Evolutionary conservation across 1,284 basidiomycete species (phyloP), one percentile per base, ranked within the genome.

Genomic region (Cutaneotrichosporon curvatum): DNA sequence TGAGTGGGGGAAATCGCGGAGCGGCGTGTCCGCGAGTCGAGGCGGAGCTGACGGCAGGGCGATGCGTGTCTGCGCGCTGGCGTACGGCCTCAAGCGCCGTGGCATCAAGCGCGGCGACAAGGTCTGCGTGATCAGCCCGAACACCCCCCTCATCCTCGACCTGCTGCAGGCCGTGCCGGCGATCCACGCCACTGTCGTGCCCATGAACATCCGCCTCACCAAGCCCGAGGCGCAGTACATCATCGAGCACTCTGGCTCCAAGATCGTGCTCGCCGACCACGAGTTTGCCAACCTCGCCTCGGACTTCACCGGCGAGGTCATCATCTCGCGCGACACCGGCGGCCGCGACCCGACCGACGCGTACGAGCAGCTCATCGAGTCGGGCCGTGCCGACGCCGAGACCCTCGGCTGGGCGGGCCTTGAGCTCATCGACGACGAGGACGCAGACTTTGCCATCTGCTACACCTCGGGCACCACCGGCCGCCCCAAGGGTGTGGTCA

Each of bases 81-180:
- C 85, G 2, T 73, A 82, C 43, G 87, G 87, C 0, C 73, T 91
- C 34, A 57, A 85, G 9, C 68, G 65, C 3, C 70, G 87, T 60
- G 87, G 85, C 15, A 80, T 91, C 8, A 71, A 76, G 63, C 83
- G 80, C 60, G 87, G 86, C 0, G 85, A 89, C 58, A 74, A 87
- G 20, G 81, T 90, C 18, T 86, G 78, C 2, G 83, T 88, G 9
- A 53, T 53, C 51, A 46, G 47, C 41, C 51, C 51, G 4, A 53
- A 53, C 35, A 47, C 47, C 33, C 51, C 51, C 37, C 46, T 49
- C 43, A 53, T 53, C 41, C 41, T 53, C 34, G 51, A 53, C 47
- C 37, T 53, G 23, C 43, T 49, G 34, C 51, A 53, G 45, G 51
- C 51, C 1, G 28, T 47, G 4, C 51, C 51, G 2, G 51, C 51